These are phyloP conservation scores for Hysterangium stoloniferum DNA, from an alignment of 768 basidiomycete species.

Conservation along the genomic window DNA sequence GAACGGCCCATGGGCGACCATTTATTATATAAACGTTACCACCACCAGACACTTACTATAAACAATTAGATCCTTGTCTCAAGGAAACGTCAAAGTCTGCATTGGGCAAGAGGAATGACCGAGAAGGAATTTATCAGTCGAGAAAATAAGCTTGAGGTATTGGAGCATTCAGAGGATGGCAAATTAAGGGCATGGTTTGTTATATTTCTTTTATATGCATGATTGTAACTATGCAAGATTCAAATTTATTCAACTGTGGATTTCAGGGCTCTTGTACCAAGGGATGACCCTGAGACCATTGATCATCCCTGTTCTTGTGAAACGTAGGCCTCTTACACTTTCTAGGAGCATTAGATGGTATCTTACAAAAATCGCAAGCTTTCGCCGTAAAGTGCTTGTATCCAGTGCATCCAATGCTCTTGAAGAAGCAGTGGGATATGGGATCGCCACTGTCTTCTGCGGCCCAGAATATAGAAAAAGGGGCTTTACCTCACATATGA, in stretches of 20 bases:
- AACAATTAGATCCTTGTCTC: not conserved
- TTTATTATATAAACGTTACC: too few relatives aligned
- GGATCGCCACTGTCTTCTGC: conserved; percentile 51
- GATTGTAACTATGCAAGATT: not conserved
- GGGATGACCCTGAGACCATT: conserved; percentile 39
- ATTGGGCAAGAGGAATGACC: conserved; percentile 37
- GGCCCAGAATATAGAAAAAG: conserved; percentile 39
- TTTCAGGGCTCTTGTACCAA: conserved; percentile 45
- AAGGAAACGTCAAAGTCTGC: conserved; percentile 6
- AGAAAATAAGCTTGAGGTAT: conserved; percentile 31
- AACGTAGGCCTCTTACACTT: conserved; percentile 36
- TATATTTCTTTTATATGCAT: not conserved
- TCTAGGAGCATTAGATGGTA: not conserved
- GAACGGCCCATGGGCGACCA: too few relatives aligned
- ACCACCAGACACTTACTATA: conserved; percentile 9
- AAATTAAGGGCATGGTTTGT: conserved; percentile 37
- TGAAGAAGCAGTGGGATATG: conserved; percentile 39
- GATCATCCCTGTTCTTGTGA: conserved; percentile 57
- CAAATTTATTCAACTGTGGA: not conserved
- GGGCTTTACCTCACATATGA: conserved; percentile 57
- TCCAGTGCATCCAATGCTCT: conserved; percentile 9
- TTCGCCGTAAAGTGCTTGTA: conserved; percentile 27
- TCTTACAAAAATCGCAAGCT: conserved; percentile 18
- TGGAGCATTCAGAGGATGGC: conserved; percentile 39
- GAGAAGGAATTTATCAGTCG: conserved; percentile 40